These are phyloP conservation scores for Globomyces sp. DNA, from an alignment of 371 early-diverging fungal genomes.

Conservation along the genomic window DNA sequence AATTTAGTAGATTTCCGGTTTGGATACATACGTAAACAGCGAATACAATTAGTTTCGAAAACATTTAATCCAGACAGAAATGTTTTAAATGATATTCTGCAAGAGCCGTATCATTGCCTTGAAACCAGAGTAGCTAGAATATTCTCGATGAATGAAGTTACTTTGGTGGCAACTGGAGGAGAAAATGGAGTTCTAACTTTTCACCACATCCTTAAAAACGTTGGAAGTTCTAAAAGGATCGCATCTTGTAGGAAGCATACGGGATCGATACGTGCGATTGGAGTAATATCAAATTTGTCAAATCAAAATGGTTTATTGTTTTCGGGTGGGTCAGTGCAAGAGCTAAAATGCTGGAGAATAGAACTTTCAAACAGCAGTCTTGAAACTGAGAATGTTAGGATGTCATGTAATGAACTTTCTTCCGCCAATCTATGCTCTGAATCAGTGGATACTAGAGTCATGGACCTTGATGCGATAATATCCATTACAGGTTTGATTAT, in stretches of 20 bases:
- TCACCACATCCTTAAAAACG: background rate
- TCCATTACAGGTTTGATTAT: too few species aligned
- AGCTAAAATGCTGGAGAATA: constrained; percentile 6
- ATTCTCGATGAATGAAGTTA: background rate
- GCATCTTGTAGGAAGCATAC: constrained; percentile 1
- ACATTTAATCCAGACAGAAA: background rate
- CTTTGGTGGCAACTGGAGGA: constrained; percentile 1
- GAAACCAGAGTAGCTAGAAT: background rate
- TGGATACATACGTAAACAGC: background rate
- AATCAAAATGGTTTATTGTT: constrained; percentile 8
- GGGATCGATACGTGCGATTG: background rate
- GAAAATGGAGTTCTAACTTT: constrained; percentile 1
- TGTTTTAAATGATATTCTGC: background rate
- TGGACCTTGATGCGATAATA: too few species aligned
- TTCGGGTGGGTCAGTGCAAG: constrained; percentile 2
- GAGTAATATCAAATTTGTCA: background rate
- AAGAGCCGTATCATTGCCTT: background rate
- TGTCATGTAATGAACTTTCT: constrained; percentile 1
- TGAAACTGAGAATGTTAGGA: background rate
- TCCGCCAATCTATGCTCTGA: background rate
- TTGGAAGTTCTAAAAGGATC: background rate
- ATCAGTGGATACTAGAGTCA: too few species aligned
- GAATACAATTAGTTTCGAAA: constrained; percentile 1
- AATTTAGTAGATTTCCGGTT: background rate
- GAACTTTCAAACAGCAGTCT: background rate